phyloP scores from a whole-genome alignment of 2,329 filamentous ascomycete species.

The Gnomoniopsis sp. region DNA sequence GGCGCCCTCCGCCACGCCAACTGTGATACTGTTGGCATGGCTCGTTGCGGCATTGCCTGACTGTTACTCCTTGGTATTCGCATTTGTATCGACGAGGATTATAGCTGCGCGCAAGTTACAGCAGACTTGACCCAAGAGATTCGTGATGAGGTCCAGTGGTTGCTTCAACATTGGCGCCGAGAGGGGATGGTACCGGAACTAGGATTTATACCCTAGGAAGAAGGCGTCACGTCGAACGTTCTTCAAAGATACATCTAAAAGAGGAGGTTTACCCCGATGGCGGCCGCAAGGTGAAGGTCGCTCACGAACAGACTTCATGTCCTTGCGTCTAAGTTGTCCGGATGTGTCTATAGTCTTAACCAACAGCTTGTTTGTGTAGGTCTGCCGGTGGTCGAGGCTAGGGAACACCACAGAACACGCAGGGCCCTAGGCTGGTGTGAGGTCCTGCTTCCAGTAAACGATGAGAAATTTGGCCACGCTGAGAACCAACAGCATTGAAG shows the following conservation, averaged over 20 bases:
- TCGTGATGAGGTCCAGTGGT: constrained; percentile 21
- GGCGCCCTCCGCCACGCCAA: background rate
- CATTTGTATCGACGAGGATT: constrained; percentile 21
- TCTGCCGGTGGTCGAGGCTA: constrained; percentile 22
- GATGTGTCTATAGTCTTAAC: constrained; percentile 22
- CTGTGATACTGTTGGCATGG: background rate
- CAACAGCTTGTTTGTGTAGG: constrained; percentile 22
- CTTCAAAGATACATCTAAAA: too few species aligned
- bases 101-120: constrained; percentile 23
- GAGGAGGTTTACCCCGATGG: too few species aligned
- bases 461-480: constrained; percentile 20
- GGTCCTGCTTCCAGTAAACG: constrained; percentile 12
- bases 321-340: constrained; percentile 15
- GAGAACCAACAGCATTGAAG: constrained; percentile 36
- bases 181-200: constrained; percentile 21
- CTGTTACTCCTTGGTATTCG: constrained; percentile 21
- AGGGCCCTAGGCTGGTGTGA: constrained; percentile 18
- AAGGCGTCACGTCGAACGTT: too few species aligned
- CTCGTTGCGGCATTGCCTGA: background rate
- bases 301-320: constrained; percentile 17
- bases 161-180: constrained; percentile 24
- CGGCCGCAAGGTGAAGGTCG: constrained; percentile 24
- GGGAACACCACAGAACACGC: constrained; percentile 23
- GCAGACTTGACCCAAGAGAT: constrained; percentile 23
- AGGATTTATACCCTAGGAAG: too few species aligned